Base-by-base conservation (phyloP, 179 eudicot species). In the Pouteria campechiana region DNA sequence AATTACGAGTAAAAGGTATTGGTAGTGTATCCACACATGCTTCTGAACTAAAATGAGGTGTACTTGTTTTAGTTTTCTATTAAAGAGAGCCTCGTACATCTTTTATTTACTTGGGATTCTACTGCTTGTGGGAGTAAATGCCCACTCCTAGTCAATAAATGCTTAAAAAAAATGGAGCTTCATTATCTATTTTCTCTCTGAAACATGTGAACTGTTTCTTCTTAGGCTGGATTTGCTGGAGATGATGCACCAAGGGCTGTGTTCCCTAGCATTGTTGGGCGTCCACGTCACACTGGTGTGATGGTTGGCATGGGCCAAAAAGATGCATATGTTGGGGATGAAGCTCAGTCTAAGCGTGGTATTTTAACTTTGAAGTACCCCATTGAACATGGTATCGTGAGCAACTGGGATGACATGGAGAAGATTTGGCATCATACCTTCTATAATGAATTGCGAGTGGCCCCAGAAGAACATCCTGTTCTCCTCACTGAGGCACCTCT, bases 381-480 rank as follows among this genome's bases (percentile, higher is more conserved):
- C 25, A 65, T 65, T 44, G 72, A 66, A 43, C 72, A 67, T 41
- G 73, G 73, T 55, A 67, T 67, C 41, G 73, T 67, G 16, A 67
- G 63, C 68, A 67, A 67, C 46, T 67, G 73, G 73, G 73, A 67
- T 56, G 73, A 67, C 33, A 67, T 67, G 72, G 72, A 65, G 53
- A 64, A 61, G 29, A 61, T 61, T 8, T 61, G 67, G 67, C 67
- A 61, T 61, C 67, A 61, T 43, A 61, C 67, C 6, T 61, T 61
- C 44, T 61, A 61, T 56, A 61, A 54, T 30, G 67, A 61, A 61
- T 62, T 62, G 0, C 65, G 70, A 24, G 70, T 65, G 41, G 61
- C 70, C 30, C 70, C 70, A n/a, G 67, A 66, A 37, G 72, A 67
- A 55, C 72, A 67, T 44, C 72, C 72, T 14, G 67, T 61, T 37